Base-by-base conservation (phyloP, 2,329 filamentous ascomycete genomes). In the Epichloe typhina region DNA sequence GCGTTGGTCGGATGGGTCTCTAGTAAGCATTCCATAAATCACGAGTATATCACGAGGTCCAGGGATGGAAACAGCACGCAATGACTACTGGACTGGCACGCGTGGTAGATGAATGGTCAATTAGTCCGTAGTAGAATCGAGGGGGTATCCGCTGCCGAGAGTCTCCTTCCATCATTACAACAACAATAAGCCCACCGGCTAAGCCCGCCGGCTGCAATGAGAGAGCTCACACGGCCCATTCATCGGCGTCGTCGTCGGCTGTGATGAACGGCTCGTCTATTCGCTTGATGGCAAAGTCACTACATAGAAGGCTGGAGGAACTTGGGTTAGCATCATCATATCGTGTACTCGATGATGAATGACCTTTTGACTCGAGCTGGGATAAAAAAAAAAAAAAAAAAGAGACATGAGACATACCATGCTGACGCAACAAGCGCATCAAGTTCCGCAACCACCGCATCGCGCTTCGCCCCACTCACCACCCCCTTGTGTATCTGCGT, bases 221-320 rank as follows among this genome's bases (percentile, higher is more conserved):
- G 8, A 31, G 8, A 31, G 26, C 49, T 55, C 52, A 85, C 54
- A 85, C 66, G 48, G 80, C 82, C 93, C 93, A 98, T 61, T 95
- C 89, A 51, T 83, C 80, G 55, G 72, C 72, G 64, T 90, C 78
- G 60, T 96, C 91, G 21, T 76, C 75, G 4, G 76, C 70, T 37
- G 76, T 79, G 51, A 97, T 80, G 63, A 98, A 97, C 1, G 93
- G 90, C 70, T 95, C 88, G 60, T 96, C 88, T 52, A 98, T 88
- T 61, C 86, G 80, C 71, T 90, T 94, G 62, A 98, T 95, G 3
- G 91, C 93, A 69, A 94, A 81, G 57, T 98, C 93, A 63, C 89
- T 90, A 67, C 93, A 98, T 19, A 98, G 72, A 50, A 97, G 89
- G 73, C 90, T 93, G 58, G 31, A 45, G 47, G 40, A 59, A 11